phyloP scores from a whole-genome alignment of 2,329 filamentous ascomycete species.

The Colletotrichum trifolii region DNA sequence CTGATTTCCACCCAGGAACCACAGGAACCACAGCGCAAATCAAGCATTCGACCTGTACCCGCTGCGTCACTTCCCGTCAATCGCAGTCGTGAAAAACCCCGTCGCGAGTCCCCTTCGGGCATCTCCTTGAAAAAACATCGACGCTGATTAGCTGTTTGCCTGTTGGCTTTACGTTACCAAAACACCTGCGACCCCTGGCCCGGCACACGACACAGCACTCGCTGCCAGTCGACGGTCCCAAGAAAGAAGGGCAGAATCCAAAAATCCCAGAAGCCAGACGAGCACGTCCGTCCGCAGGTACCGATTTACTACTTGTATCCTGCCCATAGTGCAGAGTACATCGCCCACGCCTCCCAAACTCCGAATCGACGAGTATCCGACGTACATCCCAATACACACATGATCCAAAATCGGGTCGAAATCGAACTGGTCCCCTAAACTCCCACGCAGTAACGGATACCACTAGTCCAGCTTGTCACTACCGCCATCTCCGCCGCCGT shows the following conservation, averaged over 20 bases:
- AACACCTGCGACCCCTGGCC: slow-evolving; percentile 30
- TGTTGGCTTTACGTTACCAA: slow-evolving; percentile 36
- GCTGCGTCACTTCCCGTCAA: slow-evolving; percentile 31
- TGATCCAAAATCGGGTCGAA: slow-evolving; percentile 6
- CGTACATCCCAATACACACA: neutral
- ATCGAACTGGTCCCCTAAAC: slow-evolving; percentile 32
- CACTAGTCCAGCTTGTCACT: neutral
- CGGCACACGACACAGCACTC: slow-evolving; percentile 33
- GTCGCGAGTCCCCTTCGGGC: slow-evolving; percentile 22
- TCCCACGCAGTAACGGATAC: neutral
- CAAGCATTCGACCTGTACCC: slow-evolving; percentile 22
- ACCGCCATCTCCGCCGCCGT: neutral
- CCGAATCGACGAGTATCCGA: too few species aligned
- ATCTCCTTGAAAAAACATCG: slow-evolving; percentile 20
- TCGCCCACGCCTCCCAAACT: too few species aligned
- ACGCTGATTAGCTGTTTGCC: slow-evolving; percentile 31
- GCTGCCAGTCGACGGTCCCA: slow-evolving; percentile 11
- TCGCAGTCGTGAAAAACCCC: slow-evolving; percentile 18
- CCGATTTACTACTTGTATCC: neutral
- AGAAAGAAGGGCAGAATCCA: slow-evolving; percentile 16
- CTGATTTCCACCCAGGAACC: slow-evolving; percentile 14
- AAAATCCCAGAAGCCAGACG: slow-evolving; percentile 30
- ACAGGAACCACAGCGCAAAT: slow-evolving; percentile 15
- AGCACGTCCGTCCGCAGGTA: slow-evolving; percentile 31
- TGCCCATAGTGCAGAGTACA: too few species aligned